Evolutionary conservation across 2,329 filamentous ascomycete species (phyloP).

Genomic region (Fusarium sp.): DNA sequence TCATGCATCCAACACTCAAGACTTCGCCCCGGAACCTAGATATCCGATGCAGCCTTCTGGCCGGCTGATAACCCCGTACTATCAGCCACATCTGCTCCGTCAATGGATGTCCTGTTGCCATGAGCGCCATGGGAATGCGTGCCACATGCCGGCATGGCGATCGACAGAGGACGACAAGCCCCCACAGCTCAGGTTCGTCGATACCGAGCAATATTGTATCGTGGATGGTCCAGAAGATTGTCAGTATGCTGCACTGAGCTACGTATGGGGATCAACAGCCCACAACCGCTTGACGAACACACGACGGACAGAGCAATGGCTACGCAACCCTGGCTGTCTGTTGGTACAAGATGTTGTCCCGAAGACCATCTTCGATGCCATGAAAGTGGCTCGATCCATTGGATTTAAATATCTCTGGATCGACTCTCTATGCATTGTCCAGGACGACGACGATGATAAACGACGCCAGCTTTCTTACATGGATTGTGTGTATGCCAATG

Average conservation of each 20-base stretch:
- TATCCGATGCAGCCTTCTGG: not conserved
- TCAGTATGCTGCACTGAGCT: not conserved
- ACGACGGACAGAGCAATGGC: not conserved
- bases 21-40: not conserved
- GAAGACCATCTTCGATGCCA: not conserved
- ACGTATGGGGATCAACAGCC: not conserved
- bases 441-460: not conserved
- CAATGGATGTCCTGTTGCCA: not conserved
- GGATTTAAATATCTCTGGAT: not conserved
- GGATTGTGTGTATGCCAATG: not conserved
- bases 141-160: not conserved
- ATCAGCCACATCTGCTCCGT: not conserved
- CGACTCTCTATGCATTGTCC: not conserved
- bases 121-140: not conserved
- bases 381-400: not conserved
- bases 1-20: not conserved
- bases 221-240: not conserved
- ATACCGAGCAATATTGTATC: not conserved
- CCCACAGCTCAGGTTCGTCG: not conserved
- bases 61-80: not conserved
- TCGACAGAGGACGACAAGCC: not conserved
- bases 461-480: not conserved
- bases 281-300: not conserved
- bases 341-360: not conserved
- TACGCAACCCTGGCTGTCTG: not conserved